These are phyloP conservation scores for Ampelomyces quisqualis DNA, from an alignment of 2,329 filamentous ascomycete species.

Conservation along the genomic window DNA sequence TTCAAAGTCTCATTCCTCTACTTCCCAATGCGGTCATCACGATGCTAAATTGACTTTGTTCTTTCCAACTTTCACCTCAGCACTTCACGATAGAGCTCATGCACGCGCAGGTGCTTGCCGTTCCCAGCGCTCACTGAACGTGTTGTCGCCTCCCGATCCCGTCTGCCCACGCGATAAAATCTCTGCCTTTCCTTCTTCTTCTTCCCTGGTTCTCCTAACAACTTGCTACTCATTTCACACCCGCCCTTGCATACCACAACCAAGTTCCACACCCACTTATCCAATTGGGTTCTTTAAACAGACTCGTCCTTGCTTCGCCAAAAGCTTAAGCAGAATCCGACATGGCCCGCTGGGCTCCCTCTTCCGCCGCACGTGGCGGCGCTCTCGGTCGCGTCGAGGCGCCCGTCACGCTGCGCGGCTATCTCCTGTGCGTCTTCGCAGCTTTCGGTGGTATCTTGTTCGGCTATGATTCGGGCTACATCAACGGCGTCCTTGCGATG, in stretches of 20 bases:
- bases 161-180: conserved; percentile 4
- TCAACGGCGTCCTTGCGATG: conserved; percentile 62
- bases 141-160: conserved; percentile 1
- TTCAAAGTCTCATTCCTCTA: not conserved
- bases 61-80: conserved; percentile 2
- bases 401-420: conserved; percentile 50
- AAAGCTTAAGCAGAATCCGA: conserved; percentile 8
- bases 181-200: not conserved
- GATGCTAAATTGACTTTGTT: conserved; percentile 2
- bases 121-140: not conserved
- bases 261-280: conserved; percentile 1
- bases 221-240: not conserved
- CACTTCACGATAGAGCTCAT: conserved; percentile 4
- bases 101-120: conserved; percentile 6
- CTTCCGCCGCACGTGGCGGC: conserved; percentile 20
- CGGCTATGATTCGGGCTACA: conserved; percentile 77
- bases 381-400: conserved; percentile 57
- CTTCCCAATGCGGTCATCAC: conserved; percentile 2
- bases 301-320: conserved; percentile 8
- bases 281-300: not conserved
- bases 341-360: conserved; percentile 32
- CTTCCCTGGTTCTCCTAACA: not conserved
- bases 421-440: conserved; percentile 50
- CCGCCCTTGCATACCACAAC: conserved; percentile 3
- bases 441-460: conserved; percentile 67